Evolutionary conservation across 345 rosid genomes (phyloP).

Genomic region (Citrus mangshanensis): DNA sequence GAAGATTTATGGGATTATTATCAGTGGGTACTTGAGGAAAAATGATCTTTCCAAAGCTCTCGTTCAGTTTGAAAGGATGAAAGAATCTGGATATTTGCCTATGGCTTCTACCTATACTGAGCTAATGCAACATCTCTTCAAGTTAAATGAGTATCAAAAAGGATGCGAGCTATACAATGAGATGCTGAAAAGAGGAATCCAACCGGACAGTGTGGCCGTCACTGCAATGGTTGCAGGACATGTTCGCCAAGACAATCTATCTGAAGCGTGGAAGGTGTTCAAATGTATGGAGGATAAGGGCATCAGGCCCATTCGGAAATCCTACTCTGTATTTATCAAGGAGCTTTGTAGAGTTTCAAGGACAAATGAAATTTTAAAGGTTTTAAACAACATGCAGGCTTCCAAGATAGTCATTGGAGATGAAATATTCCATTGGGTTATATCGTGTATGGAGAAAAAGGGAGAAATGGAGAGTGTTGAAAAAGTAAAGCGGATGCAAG

Average conservation of each 20-base stretch:
- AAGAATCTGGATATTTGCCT: slow-evolving; percentile 46
- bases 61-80: slow-evolving; percentile 48
- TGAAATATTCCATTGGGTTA: slow-evolving; percentile 51
- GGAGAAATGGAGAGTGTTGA: slow-evolving; percentile 49
- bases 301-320: slow-evolving; percentile 47
- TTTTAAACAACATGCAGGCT: slow-evolving; percentile 51
- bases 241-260: slow-evolving; percentile 44
- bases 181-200: slow-evolving; percentile 59
- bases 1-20: slow-evolving; percentile 48
- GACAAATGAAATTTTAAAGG: slow-evolving; percentile 49
- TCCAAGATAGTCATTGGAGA: slow-evolving; percentile 44
- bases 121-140: slow-evolving; percentile 65
- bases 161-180: slow-evolving; percentile 57
- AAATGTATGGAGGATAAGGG: slow-evolving; percentile 54
- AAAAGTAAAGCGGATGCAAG: slow-evolving; percentile 50
- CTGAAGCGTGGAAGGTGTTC: slow-evolving; percentile 74
- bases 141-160: slow-evolving; percentile 43
- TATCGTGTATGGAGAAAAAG: slow-evolving; percentile 55
- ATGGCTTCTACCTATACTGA: slow-evolving; percentile 58
- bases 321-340: slow-evolving; percentile 52
- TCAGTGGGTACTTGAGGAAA: slow-evolving; percentile 60
- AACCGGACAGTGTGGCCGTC: slow-evolving; percentile 51
- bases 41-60: slow-evolving; percentile 57
- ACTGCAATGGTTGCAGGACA: slow-evolving; percentile 70
- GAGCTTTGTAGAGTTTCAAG: slow-evolving; percentile 63